phyloP scores from a whole-genome alignment of 2,329 filamentous ascomycete species.

The Colletotrichum gloeosporioides region DNA sequence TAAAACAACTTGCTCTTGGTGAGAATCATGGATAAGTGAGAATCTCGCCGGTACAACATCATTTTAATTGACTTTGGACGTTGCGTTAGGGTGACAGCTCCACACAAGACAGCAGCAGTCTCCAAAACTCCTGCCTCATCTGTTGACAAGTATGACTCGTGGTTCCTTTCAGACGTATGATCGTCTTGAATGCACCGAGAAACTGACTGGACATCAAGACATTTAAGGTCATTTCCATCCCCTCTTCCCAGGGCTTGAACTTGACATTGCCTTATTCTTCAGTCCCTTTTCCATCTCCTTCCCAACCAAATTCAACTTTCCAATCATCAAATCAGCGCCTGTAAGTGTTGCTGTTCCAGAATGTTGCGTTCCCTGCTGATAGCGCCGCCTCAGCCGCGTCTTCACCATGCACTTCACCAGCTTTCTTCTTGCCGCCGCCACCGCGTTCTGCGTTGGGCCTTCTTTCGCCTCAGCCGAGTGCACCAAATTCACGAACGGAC shows the following conservation, averaged over 20 bases:
- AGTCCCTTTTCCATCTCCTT: not conserved
- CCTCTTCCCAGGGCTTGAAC: not conserved
- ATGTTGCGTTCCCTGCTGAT: not conserved
- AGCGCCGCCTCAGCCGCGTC: not conserved
- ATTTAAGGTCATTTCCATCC: fast-evolving
- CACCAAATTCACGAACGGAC: not conserved
- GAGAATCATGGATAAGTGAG: not conserved
- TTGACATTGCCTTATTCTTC: no score
- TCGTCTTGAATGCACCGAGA: not conserved
- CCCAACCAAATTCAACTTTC: fast-evolving
- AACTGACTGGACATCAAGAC: not conserved
- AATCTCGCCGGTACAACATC: not conserved
- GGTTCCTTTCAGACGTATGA: not conserved
- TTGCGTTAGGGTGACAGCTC: not conserved
- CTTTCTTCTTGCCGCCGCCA: not conserved
- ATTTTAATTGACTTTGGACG: not conserved
- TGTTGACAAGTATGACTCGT: not conserved
- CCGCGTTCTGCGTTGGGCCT: not conserved
- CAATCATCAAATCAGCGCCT: not conserved
- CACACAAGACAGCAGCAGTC: not conserved
- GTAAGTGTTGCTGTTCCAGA: fast-evolving
- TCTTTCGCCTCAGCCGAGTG: not conserved
- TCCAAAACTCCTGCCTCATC: not conserved
- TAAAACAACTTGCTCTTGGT: not conserved
- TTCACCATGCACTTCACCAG: not conserved